These are phyloP conservation scores for Metarhizium sp. DNA, from an alignment of 2,329 filamentous ascomycete genomes.

Conservation along the genomic window DNA sequence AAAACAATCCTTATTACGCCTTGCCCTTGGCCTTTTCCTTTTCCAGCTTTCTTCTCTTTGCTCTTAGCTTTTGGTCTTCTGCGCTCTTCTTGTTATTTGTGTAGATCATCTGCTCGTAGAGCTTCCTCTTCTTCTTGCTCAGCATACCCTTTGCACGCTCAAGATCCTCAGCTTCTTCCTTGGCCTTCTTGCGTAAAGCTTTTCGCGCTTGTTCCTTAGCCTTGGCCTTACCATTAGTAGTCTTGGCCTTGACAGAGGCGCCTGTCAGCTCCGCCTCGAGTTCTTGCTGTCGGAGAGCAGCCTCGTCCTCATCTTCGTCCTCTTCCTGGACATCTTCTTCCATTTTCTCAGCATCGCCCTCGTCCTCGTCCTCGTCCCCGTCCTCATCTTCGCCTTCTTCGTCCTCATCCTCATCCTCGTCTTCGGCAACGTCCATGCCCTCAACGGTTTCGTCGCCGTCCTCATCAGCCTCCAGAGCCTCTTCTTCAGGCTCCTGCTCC, in stretches of 20 bases:
- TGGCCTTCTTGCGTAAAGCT: slow-evolving; percentile 59
- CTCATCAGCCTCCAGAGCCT: slow-evolving; percentile 65
- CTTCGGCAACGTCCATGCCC: slow-evolving; percentile 49
- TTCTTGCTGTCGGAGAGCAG: slow-evolving; percentile 72
- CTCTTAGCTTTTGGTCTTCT: slow-evolving; percentile 77
- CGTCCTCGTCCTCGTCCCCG: slow-evolving; percentile 37
- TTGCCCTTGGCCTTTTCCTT: slow-evolving; percentile 42
- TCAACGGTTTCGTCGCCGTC: slow-evolving; percentile 56
- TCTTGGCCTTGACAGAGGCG: slow-evolving; percentile 43
- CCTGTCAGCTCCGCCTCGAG: slow-evolving; percentile 87
- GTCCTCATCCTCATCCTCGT: slow-evolving; percentile 38
- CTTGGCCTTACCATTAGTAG: slow-evolving; percentile 41
- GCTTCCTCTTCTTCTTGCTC: slow-evolving; percentile 93
- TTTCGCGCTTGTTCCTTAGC: slow-evolving; percentile 62
- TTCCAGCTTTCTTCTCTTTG: slow-evolving; percentile 87
- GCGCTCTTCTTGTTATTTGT: slow-evolving; percentile 88
- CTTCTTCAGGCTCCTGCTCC: slow-evolving; percentile 79
- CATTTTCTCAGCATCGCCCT: slow-evolving; percentile 34
- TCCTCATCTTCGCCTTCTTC: slow-evolving; percentile 32
- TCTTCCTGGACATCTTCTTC: slow-evolving; percentile 28
- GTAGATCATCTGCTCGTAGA: slow-evolving; percentile 96
- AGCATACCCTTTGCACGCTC: slow-evolving; percentile 97
- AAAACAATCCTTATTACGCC: slow-evolving; percentile 15
- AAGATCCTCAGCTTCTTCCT: slow-evolving; percentile 74
- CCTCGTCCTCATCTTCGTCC: slow-evolving; percentile 41